Base-by-base conservation (phyloP, 2,329 filamentous ascomycete genomes). In the Daldinia eschscholtzii region DNA sequence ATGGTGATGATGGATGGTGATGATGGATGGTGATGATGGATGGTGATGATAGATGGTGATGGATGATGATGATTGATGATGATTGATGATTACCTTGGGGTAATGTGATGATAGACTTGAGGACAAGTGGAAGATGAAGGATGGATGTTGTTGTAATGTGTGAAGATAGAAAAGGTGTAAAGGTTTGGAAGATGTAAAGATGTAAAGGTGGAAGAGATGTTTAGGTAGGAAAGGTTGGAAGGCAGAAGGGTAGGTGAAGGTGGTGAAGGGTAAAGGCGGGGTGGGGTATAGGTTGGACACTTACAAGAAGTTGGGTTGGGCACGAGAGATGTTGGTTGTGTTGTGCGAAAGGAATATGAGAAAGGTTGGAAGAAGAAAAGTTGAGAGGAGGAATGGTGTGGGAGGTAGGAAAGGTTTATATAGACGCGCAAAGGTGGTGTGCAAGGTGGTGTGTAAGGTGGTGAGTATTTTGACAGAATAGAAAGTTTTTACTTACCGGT, bases 101-200 rank as follows among this genome's bases (percentile, higher is more conserved):
- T 37, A 13, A 13, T 37, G 10, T 37, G 35, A 37, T 37, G 35
- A 37, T 33, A 9, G 30, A 33, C 30, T 33, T 33, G 9, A 33
- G 30, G 30, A 33, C 30, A 33, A 33, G 30, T 33, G 5, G 30
- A 33, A 13, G 35, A 39, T 39, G 35, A 6, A 39, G 3, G 35
- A 39, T 13, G 35, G 12, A 13, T 39, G 35, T 39, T 39, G 35
- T 37, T 39, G 35, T 15, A 12, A 13, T 15, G 13, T 39, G 35
- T 4, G 35, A 39, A 39, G 35, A 39, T 39, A 37, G 55, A 46
- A 10, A 13, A n/a, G n/a, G 30, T 30, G 35, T 58, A 30, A 20
- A 57, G 42, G 30, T 44, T 13, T 12, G 56, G 20, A 50, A 23
- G 55, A 42, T 41, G 44, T 13, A 12, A 35, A 44, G 26, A 42